Percentiles rank a stretch among this genome's conserved stretches.
Evolutionary conservation across 495 filamentous ascomycete species (phyloP).

Genomic region (Ascodesmis nigricans): DNA sequence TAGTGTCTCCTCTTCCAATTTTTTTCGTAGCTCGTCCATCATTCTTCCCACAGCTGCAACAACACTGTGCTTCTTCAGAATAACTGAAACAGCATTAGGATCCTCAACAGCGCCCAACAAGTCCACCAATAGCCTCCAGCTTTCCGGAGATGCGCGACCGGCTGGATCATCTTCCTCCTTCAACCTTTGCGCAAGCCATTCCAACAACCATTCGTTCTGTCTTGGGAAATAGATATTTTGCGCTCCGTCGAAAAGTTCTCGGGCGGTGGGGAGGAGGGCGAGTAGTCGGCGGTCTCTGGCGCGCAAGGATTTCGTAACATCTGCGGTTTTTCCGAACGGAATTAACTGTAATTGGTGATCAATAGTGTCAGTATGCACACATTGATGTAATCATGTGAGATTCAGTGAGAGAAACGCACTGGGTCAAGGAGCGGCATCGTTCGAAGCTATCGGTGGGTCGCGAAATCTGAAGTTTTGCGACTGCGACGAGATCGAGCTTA

Average conservation of each 20-base stretch:
- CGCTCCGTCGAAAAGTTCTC: background rate
- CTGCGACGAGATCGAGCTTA: too few relatives aligned
- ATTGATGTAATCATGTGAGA: too few relatives aligned
- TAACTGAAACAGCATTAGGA: background rate
- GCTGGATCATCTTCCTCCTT: conserved; percentile 10
- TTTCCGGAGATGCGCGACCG: conserved; percentile 4
- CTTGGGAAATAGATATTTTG: conserved; percentile 11
- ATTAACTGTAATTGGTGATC: conserved; percentile 1
- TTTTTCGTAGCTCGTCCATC: conserved; percentile 4
- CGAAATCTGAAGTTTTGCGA: too few relatives aligned
- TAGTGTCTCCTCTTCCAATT: background rate
- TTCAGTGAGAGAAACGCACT: too few relatives aligned
- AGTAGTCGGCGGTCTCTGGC: conserved; percentile 12
- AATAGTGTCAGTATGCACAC: conserved; percentile 2
- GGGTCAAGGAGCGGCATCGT: too few relatives aligned
- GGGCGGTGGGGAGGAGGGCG: conserved; percentile 12
- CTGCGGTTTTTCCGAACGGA: conserved; percentile 5
- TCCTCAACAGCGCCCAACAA: conserved; percentile 8
- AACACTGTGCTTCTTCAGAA: conserved; percentile 17
- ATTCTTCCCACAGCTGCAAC: conserved; percentile 13
- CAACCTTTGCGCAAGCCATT: conserved; percentile 18
- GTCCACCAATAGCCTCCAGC: conserved; percentile 13
- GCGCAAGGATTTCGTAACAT: conserved; percentile 15
- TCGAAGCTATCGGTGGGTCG: too few relatives aligned
- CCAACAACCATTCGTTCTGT: conserved; percentile 18